These are phyloP conservation scores for Cladophialophora yegresii DNA, from an alignment of 2,329 filamentous ascomycete species.

Conservation along the genomic window DNA sequence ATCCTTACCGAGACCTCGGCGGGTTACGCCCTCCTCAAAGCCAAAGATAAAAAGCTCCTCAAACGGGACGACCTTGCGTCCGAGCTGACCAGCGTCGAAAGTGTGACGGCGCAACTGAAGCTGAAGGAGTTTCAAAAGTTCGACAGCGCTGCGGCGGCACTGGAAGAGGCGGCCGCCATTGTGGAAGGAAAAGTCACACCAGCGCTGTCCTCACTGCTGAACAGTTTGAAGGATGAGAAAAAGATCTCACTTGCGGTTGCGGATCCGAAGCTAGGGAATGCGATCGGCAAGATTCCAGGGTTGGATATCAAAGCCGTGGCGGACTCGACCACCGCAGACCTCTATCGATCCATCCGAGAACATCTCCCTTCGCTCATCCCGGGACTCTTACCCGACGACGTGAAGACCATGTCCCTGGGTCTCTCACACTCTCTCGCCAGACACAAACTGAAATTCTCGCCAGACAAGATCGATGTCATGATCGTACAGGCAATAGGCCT, in stretches of 20 bases:
- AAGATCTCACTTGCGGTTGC: slow-evolving; percentile 93
- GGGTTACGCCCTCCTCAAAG: slow-evolving; percentile 97
- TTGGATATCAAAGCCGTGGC: slow-evolving; percentile 82
- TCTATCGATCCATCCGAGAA: slow-evolving; percentile 92
- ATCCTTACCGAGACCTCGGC: slow-evolving; percentile 92
- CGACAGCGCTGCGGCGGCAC: slow-evolving; percentile 83
- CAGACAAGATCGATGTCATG: slow-evolving; percentile 99
- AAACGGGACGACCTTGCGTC: slow-evolving; percentile 78
- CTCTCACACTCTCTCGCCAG: slow-evolving; percentile 94
- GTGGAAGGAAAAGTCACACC: slow-evolving; percentile 94
- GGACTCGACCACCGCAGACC: slow-evolving; percentile 78
- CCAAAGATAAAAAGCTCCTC: slow-evolving; percentile 96
- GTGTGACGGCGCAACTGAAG: slow-evolving; percentile 82
- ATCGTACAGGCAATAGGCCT: slow-evolving; percentile 95
- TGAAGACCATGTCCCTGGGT: slow-evolving; percentile 93
- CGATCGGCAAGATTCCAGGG: slow-evolving; percentile 88
- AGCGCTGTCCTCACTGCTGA: slow-evolving; percentile 76
- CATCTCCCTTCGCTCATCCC: slow-evolving; percentile 89
- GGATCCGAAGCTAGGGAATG: slow-evolving; percentile 85
- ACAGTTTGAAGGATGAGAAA: slow-evolving; percentile 94
- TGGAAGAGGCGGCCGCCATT: slow-evolving; percentile 85
- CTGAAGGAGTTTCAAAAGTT: slow-evolving; percentile 98
- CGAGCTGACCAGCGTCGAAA: slow-evolving; percentile 77
- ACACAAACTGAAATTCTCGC: slow-evolving; percentile 97
- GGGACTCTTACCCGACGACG: slow-evolving; percentile 77